Base-by-base conservation (phyloP, 1,139 yeast species). In the Lodderomyces metapsilosis region DNA sequence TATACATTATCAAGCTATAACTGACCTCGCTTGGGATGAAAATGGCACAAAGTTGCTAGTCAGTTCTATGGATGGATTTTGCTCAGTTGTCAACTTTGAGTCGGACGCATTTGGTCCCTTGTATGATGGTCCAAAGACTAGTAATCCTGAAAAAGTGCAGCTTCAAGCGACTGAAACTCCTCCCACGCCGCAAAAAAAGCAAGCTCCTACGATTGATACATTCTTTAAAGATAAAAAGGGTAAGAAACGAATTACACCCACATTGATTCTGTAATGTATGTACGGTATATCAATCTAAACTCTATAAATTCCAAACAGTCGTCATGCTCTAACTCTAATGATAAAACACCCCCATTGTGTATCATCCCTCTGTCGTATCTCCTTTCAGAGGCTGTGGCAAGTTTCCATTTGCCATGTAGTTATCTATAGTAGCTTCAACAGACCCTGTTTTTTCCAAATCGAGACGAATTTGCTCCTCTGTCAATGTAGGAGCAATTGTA, bases 21-120 rank as follows among this genome's bases (percentile, higher is more conserved):
- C 98, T 0, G 98, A 92, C 57, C 58, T 91, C 40, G 66, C 84
- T 9, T 94, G 98, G 98, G 76, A 86, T 33, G 64, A 67, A 3
- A 88, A 86, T 58, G 98, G 98, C 0, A 63, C 64, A n/a, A 66
- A 77, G 13, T 62, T 92, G 21, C 68, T 91, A 49, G 74, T 85
- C 24, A 80, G 95, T n/a, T 87, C 97, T 0, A 85, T 95, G 0
- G 99, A 94, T 61, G 98, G 98, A 17, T 91, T 88, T 56, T 87
- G 97, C 53, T 85, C 96, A 1, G 74, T 75, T 32, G 61, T 88
- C 2, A 61, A 66, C 5, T 79, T 87, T 44, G 75, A 73, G 3
- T 57, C 61, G 1, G 74, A 64, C 1, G 71, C 74, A 16, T 72
- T 87, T 39, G 95, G 95, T 1, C 68, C 61, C 30, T 25, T 23